These are phyloP conservation scores for Dissophora ornata DNA, from an alignment of 192 early-diverging fungal genomes.

Conservation along the genomic window DNA sequence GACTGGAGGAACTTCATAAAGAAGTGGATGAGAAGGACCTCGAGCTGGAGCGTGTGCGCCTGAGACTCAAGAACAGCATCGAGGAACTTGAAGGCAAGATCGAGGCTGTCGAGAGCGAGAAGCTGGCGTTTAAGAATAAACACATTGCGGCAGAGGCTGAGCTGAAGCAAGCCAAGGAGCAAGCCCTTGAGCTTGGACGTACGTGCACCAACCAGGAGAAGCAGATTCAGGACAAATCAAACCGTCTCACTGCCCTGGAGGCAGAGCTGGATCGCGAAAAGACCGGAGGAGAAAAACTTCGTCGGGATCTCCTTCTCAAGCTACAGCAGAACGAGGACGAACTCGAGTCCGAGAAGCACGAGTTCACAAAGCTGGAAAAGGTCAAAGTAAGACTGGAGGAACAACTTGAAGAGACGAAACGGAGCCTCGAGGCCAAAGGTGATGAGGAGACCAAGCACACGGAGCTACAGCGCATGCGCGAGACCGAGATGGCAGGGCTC, in stretches of 20 bases:
- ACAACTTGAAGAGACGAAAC: slow-evolving; percentile 65
- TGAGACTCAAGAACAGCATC: slow-evolving; percentile 50
- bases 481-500: slow-evolving; percentile 65
- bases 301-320: slow-evolving; percentile 41
- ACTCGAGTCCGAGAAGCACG: slow-evolving; percentile 42
- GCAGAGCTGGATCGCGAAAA: slow-evolving; percentile 44
- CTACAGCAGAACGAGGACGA: slow-evolving; percentile 48
- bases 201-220: slow-evolving; percentile 53
- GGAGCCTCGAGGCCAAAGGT: slow-evolving; percentile 66
- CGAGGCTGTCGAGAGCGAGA: slow-evolving; percentile 41
- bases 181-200: slow-evolving; percentile 31
- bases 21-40: slow-evolving; percentile 79
- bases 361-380: slow-evolving; percentile 42
- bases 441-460: slow-evolving; percentile 69
- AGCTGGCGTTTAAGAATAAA: slow-evolving; percentile 51
- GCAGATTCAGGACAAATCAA: slow-evolving; percentile 53
- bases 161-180: slow-evolving; percentile 48
- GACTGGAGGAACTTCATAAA: slow-evolving; percentile 69
- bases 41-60: slow-evolving; percentile 57
- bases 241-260: slow-evolving; percentile 27
- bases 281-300: slow-evolving; percentile 30
- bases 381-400: slow-evolving; percentile 53
- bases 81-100: slow-evolving; percentile 53
- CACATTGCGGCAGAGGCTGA: slow-evolving; percentile 47
- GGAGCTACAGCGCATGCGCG: slow-evolving; percentile 68